Evolutionary conservation across 2,329 filamentous ascomycete species (phyloP).

Genomic region (Teratosphaeria viscida): DNA sequence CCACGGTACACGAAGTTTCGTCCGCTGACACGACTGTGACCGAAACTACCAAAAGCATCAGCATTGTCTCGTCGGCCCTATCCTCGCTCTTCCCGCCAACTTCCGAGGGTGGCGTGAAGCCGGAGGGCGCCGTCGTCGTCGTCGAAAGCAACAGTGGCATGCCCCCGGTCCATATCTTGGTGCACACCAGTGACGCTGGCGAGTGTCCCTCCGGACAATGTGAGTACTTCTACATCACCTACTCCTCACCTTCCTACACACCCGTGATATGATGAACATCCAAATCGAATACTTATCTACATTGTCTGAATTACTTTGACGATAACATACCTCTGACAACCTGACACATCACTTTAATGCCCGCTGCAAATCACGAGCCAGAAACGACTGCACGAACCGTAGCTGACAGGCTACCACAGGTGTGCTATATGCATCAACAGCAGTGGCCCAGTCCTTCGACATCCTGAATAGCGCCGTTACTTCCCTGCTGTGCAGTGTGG

Average conservation of each 20-base stretch:
- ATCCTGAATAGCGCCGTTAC: constrained; percentile 33
- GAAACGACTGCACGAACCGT: neutral
- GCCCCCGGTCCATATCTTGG: constrained; percentile 52
- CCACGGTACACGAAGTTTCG: neutral
- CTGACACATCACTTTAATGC: constrained; percentile 48
- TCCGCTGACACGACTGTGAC: neutral
- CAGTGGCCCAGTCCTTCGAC: constrained; percentile 25
- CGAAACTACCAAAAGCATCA: constrained; percentile 34
- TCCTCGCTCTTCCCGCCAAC: constrained; percentile 56
- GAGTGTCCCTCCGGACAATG: constrained; percentile 83
- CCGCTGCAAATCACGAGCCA: neutral
- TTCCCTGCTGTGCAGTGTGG: constrained; percentile 31
- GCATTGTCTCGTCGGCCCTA: constrained; percentile 58
- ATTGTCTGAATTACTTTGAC: constrained; percentile 97
- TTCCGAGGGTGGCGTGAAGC: constrained; percentile 63
- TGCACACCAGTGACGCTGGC: constrained; percentile 82
- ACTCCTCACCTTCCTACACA: neutral
- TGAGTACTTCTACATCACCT: constrained; percentile 47
- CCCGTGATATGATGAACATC: constrained; percentile 67
- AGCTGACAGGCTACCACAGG: constrained; percentile 30
- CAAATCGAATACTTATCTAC: constrained; percentile 97
- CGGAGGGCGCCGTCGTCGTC: constrained; percentile 62
- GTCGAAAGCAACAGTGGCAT: constrained; percentile 40
- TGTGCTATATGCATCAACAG: constrained; percentile 47
- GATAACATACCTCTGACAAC: constrained; percentile 77